Percentiles rank a stretch among this genome's conserved stretches.
Evolutionary conservation across 129 eudicot species (phyloP).

Genomic region (Erigeron canadensis): DNA sequence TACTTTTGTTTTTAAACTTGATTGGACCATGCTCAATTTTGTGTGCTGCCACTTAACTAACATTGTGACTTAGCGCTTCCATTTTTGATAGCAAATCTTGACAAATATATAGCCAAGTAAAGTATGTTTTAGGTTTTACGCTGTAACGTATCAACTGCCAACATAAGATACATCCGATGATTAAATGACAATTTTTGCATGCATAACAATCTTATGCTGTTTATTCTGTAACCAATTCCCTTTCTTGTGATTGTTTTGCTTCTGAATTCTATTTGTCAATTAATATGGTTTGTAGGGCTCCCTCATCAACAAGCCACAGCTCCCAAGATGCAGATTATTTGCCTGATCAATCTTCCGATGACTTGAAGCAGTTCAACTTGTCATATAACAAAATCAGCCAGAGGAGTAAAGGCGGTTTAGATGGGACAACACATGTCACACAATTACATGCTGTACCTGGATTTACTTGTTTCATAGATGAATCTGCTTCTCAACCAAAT

Average conservation of each 20-base stretch:
- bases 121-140: neutral
- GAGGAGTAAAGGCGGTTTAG: slow-evolving; percentile 47
- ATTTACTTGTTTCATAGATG: slow-evolving; percentile 68
- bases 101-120: neutral
- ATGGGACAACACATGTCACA: slow-evolving; percentile 66
- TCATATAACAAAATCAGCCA: slow-evolving; percentile 63
- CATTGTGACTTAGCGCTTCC: slow-evolving; percentile 4
- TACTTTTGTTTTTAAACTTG: neutral
- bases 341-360: slow-evolving; percentile 44
- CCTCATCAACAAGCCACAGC: slow-evolving; percentile 36
- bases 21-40: slow-evolving; percentile 4
- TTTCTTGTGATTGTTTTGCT: neutral
- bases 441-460: slow-evolving; percentile 71
- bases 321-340: slow-evolving; percentile 27
- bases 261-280: neutral
- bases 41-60: neutral
- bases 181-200: slow-evolving; percentile 10
- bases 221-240: slow-evolving; percentile 1
- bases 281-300: slow-evolving; percentile 40
- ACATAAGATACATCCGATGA: slow-evolving; percentile 2
- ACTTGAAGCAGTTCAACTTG: slow-evolving; percentile 59
- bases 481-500: slow-evolving; percentile 42
- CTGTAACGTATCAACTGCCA: neutral
- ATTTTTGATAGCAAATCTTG: slow-evolving; percentile 17
- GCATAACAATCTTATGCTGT: slow-evolving; percentile 16